Percentiles rank a stretch among this genome's conserved stretches.
These are phyloP conservation scores for Yamagishiella unicocca DNA, from an alignment of 139 green algal genomes.

Conservation along the genomic window DNA sequence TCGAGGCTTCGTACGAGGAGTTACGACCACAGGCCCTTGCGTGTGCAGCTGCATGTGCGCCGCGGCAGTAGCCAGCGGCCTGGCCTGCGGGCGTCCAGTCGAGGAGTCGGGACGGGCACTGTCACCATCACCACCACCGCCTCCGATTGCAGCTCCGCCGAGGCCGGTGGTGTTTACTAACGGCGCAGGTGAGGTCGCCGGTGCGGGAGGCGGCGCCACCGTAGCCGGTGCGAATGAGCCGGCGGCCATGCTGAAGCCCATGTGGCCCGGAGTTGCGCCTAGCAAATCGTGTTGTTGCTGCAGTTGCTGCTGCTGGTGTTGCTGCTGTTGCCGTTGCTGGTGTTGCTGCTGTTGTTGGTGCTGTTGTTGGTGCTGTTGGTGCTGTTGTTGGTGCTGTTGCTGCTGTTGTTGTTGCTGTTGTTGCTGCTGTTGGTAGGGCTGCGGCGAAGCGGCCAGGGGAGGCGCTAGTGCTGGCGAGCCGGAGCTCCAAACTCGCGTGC, in stretches of 20 bases:
- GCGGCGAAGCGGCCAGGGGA: no score
- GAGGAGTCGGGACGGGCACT: background rate
- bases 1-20: background rate
- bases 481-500: no score
- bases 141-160: background rate
- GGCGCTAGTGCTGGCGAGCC: no score
- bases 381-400: no score
- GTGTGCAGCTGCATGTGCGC: no score
- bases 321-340: no score
- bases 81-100: background rate
- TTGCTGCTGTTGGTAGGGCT: no score
- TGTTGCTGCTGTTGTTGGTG: no score
- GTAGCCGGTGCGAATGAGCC: background rate
- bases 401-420: no score
- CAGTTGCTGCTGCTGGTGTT: background rate
- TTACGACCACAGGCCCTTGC: background rate
- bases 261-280: background rate
- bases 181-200: background rate
- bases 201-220: background rate
- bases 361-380: no score
- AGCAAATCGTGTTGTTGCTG: background rate
- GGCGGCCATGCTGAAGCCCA: background rate
- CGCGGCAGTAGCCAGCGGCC: background rate
- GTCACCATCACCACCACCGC: background rate
- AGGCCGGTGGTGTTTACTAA: background rate